These are phyloP conservation scores for Neolentinus lepideus DNA, from an alignment of 1,284 basidiomycete genomes.

Conservation along the genomic window DNA sequence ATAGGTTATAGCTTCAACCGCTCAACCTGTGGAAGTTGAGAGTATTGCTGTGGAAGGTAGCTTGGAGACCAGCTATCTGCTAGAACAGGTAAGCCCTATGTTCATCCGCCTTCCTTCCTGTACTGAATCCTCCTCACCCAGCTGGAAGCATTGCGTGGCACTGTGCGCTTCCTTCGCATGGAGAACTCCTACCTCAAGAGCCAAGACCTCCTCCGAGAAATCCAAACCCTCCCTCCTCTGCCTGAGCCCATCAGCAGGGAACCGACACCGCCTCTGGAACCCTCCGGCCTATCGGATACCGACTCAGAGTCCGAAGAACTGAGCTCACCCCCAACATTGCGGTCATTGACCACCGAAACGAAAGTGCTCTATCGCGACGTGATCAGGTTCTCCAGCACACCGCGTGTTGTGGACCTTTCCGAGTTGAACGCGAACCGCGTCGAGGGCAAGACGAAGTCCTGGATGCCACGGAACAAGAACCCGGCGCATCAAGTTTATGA, in stretches of 20 bases:
- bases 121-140: conserved; percentile 26
- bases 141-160: conserved; percentile 87
- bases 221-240: conserved; percentile 67
- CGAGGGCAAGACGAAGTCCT: conserved; percentile 35
- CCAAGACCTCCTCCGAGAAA: conserved; percentile 78
- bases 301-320: conserved; percentile 46
- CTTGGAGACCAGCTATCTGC: conserved; percentile 76
- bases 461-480: conserved; percentile 71
- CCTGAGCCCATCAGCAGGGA: conserved; percentile 35
- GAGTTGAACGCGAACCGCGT: conserved; percentile 42
- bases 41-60: conserved; percentile 64
- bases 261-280: conserved; percentile 54
- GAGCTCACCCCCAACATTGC: conserved; percentile 44
- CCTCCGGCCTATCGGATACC: conserved; percentile 56
- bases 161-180: conserved; percentile 81
- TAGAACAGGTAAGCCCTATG: conserved; percentile 62
- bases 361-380: conserved; percentile 81
- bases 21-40: conserved; percentile 52
- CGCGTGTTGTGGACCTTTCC: conserved; percentile 79
- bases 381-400: conserved; percentile 71
- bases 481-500: conserved; percentile 78
- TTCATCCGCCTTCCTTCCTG: conserved; percentile 3
- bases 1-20: conserved; percentile 31
- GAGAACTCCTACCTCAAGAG: conserved; percentile 93
- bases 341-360: conserved; percentile 70